These are phyloP conservation scores for Monosporascus sp. DNA, from an alignment of 2,329 filamentous ascomycete genomes.

Conservation along the genomic window DNA sequence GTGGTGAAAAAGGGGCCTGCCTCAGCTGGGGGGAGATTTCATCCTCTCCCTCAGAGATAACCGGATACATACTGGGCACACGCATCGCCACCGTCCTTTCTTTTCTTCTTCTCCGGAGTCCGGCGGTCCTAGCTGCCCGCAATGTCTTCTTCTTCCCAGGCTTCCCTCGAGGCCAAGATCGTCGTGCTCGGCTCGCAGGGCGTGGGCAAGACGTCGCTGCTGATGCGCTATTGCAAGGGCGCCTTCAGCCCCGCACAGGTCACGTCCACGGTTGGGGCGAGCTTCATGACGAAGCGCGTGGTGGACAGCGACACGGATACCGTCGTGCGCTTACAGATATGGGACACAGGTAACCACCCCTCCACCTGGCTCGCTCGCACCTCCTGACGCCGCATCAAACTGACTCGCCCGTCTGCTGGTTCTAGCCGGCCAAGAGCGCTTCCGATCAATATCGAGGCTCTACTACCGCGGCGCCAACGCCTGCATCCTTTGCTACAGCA, in stretches of 20 bases:
- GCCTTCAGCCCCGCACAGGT: slow-evolving; percentile 60
- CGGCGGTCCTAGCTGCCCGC: background rate
- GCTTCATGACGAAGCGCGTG: slow-evolving; percentile 74
- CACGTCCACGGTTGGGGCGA: slow-evolving; percentile 72
- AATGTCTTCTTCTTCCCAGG: slow-evolving; percentile 65
- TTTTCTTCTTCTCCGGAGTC: background rate
- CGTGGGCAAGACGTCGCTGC: slow-evolving; percentile 74
- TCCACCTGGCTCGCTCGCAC: background rate
- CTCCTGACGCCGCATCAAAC: slow-evolving; percentile 5
- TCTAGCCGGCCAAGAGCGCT: slow-evolving; percentile 84
- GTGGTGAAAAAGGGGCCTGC: background rate
- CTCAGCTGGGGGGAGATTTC: background rate
- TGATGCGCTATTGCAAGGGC: slow-evolving; percentile 71
- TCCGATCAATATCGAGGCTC: slow-evolving; percentile 86
- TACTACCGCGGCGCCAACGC: slow-evolving; percentile 96
- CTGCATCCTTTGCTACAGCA: slow-evolving; percentile 90
- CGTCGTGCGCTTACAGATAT: slow-evolving; percentile 86
- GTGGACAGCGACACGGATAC: slow-evolving; percentile 81
- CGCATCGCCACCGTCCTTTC: background rate
- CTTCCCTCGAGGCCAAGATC: slow-evolving; percentile 74
- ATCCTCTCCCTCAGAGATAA: no score
- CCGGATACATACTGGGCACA: background rate
- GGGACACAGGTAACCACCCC: slow-evolving; percentile 67
- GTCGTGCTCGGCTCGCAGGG: slow-evolving; percentile 75
- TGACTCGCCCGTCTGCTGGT: background rate